Conservation (phyloP, 495 filamentous ascomycete genomes). For the Acidomyces sp. region DNA sequence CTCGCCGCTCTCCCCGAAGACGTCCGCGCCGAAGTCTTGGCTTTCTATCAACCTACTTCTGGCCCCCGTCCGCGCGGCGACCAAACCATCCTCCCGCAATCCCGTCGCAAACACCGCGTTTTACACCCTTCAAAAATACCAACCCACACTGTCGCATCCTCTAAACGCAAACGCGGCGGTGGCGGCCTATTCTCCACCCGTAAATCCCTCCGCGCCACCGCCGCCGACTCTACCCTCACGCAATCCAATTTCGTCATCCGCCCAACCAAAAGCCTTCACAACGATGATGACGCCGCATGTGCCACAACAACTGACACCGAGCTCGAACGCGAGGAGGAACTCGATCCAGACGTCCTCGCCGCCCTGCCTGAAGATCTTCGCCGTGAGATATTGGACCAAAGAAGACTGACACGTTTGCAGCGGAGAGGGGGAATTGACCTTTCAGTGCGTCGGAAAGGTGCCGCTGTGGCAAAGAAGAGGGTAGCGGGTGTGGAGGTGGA, state of each 20-base stretch:
- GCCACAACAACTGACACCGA: slow-evolving; percentile 12
- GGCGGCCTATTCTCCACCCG: slow-evolving; percentile 36
- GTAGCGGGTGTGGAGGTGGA: slow-evolving; percentile 9
- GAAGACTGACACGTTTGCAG: slow-evolving; percentile 43
- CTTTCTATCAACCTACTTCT: slow-evolving; percentile 42
- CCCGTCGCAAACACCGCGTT: slow-evolving; percentile 41
- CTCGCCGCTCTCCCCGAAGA: slow-evolving; percentile 70
- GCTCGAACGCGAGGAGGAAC: slow-evolving; percentile 27
- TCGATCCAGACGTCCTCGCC: slow-evolving; percentile 61
- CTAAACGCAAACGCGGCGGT: slow-evolving; percentile 45
- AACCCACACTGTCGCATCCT: slow-evolving; percentile 39
- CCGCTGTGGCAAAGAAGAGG: slow-evolving; percentile 8
- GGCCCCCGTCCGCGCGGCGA: slow-evolving; percentile 17
- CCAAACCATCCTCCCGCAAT: slow-evolving; percentile 41
- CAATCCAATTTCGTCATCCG: slow-evolving; percentile 53
- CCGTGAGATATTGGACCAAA: slow-evolving; percentile 60
- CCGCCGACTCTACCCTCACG: slow-evolving; percentile 39
- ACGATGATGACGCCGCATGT: slow-evolving; percentile 14
- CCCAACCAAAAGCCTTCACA: neutral
- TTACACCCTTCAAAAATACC: slow-evolving; percentile 34
- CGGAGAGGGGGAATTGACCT: slow-evolving; percentile 31
- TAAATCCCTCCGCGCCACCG: slow-evolving; percentile 30
- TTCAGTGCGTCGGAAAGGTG: slow-evolving; percentile 8
- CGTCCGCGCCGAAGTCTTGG: slow-evolving; percentile 65
- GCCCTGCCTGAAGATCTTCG: slow-evolving; percentile 73